Base-by-base conservation (phyloP, 2,329 filamentous ascomycete species). In the Eutypa lata region DNA sequence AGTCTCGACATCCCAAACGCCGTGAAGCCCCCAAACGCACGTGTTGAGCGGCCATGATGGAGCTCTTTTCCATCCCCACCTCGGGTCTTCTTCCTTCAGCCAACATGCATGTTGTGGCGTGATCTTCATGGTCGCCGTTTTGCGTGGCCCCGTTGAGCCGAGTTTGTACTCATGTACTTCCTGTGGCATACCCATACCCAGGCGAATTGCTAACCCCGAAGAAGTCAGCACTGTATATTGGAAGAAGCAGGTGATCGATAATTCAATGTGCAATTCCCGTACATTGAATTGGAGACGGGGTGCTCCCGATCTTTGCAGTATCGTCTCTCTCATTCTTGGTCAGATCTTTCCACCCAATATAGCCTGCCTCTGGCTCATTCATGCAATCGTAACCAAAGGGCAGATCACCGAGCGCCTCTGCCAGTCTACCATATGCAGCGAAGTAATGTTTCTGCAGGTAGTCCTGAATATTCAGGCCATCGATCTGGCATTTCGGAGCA, bases 11-110 rank as follows among this genome's bases (percentile, higher is more conserved):
- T 60, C 55, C 60, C 60, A 64, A 2, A 64, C 57, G 10, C 51
- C 59, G 45, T 64, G 57, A n/a, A 61, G 51, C 16, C 59, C 59
- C 61, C 61, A 64, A n/a, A 63, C 49, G n/a, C 61, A 64, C 6
- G 52, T 51, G 3, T 52, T 53, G 14, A 62, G 47, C 8, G 52
- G 56, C 61, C 61, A 64, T 0, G 48, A 50, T 11, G 44, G 18
- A 14, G 46, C 56, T 8, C 60, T 48, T 0, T 49, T 18, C 56
- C 56, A 64, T 16, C 52, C 52, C 58, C 60, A 64, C 28, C 59
- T 53, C 7, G 46, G 35, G 28, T 64, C 60, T 22, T 64, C 60
- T 11, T 24, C 11, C 13, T 51, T 33, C 26, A 64, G 28, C 61
- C 61, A 64, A 43, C 60, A 62, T 2, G 46, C n/a, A 3, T 53